Base-by-base conservation (phyloP, 176 grass and related monocot species). In the Oryza officinalis region DNA sequence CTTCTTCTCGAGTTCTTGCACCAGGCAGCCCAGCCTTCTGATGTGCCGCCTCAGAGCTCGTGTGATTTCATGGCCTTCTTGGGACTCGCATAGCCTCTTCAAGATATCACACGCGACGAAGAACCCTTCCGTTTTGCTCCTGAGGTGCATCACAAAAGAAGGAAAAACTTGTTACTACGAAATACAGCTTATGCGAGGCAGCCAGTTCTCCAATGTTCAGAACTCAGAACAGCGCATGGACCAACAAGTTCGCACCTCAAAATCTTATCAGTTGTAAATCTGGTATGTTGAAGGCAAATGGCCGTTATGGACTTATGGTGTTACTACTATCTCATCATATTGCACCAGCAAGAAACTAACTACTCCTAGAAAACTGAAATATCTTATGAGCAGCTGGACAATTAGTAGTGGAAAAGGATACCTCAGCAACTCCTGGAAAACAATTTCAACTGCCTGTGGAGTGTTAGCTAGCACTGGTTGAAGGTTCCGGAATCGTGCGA, bases 361-460 rank as follows among this genome's bases (percentile, higher is more conserved):
- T 13, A n/a, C n/a, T n/a, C n/a, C n/a, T n/a, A 44, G 45, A n/a
- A 32, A 13, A 45, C 61, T 11, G 31, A 49, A 52, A 87, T 47
- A 15, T n/a, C 10, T 57, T 13, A 71, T 17, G 35, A 27, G 38
- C 49, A 74, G 26, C 44, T 63, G 6, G 83, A 5, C 49, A 76
- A 27, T 43, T 13, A 40, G 41, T 60, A 33, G 10, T 68, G 4
- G 2, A 12, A 63, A 72, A 50, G 52, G 41, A 52, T 85, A 93
- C 82, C 92, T 89, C 47, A 94, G 83, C 13, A 91, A 32, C 63
- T 89, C 92, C 78, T 89, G 86, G 43, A 94, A 91, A 71, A 94
- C 46, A 38, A 87, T 89, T 78, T 75, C 69, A 67, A 77, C 78
- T 10, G 44, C 79, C 13, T 41, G 76, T 59, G 61, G 78, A 63